phyloP scores from a whole-genome alignment of 129 eudicot species.

The Pulicaria dysenterica region DNA sequence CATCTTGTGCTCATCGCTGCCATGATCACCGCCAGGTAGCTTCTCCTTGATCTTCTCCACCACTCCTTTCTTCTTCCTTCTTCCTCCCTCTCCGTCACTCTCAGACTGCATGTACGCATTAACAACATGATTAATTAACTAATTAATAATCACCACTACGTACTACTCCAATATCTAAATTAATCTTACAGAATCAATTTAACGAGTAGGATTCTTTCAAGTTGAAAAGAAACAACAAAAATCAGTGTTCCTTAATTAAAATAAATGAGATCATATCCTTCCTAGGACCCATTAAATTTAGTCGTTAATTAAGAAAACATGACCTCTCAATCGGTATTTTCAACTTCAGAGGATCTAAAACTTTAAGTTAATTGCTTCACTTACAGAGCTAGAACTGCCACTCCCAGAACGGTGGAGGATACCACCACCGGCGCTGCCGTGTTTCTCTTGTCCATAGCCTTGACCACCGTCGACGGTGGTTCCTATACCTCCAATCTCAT shows the following conservation, averaged over 20 bases:
- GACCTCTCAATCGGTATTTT: no score
- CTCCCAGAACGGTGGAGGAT: constrained; percentile 63
- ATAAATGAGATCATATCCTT: no score
- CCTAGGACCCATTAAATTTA: no score
- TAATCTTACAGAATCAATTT: no score
- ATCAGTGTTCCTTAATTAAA: no score
- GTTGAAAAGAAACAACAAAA: no score
- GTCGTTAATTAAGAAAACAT: no score
- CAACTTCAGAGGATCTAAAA: no score
- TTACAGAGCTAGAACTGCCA: constrained; percentile 65
- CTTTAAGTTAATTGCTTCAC: background rate
- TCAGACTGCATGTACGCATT: constrained; percentile 53
- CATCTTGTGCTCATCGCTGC: constrained; percentile 16
- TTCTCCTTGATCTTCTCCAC: constrained; percentile 71
- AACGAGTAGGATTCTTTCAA: no score
- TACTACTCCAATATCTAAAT: no score
- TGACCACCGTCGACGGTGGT: constrained; percentile 21
- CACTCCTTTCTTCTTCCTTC: constrained; percentile 69
- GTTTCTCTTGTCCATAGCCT: constrained; percentile 28
- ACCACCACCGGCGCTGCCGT: constrained; percentile 33
- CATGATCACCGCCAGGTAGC: constrained; percentile 55
- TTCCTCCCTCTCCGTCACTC: constrained; percentile 71
- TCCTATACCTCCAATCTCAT: constrained; percentile 6
- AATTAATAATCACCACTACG: no score
- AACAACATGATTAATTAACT: background rate